These are phyloP conservation scores for Annulohypoxylon bovei DNA, from an alignment of 495 filamentous ascomycete genomes.

Conservation along the genomic window DNA sequence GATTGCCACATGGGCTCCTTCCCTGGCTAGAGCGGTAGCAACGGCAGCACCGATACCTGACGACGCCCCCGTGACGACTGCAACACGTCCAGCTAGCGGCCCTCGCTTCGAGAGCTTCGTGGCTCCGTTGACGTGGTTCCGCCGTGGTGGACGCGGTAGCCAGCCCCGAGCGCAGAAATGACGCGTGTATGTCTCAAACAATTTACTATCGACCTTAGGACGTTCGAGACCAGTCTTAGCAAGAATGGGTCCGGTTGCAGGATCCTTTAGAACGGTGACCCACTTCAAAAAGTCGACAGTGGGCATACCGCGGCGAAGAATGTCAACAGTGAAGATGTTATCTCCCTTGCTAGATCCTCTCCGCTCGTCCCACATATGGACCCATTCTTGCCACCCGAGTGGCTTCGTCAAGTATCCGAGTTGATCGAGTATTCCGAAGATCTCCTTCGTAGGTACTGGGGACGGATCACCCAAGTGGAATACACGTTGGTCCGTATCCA, in stretches of 20 bases:
- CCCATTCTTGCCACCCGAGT: constrained; percentile 71
- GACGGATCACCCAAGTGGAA: constrained; percentile 75
- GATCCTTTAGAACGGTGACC: constrained; percentile 70
- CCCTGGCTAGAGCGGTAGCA: constrained; percentile 53
- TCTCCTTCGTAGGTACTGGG: constrained; percentile 62
- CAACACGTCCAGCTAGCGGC: constrained; percentile 62
- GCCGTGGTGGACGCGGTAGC: constrained; percentile 64
- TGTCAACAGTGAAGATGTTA: constrained; percentile 73
- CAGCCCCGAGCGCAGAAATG: constrained; percentile 77
- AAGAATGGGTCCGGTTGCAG: constrained; percentile 64
- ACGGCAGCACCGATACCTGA: constrained; percentile 66
- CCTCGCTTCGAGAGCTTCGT: constrained; percentile 54
- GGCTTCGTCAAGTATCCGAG: constrained; percentile 71
- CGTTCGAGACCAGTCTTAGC: constrained; percentile 59
- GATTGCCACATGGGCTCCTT: constrained; percentile 70
- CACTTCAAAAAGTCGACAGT: constrained; percentile 62
- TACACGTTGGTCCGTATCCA: constrained; percentile 61
- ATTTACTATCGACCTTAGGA: constrained; percentile 66
- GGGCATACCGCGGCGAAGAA: constrained; percentile 72
- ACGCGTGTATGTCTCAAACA: constrained; percentile 72
- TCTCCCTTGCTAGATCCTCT: constrained; percentile 65
- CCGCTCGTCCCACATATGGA: constrained; percentile 68
- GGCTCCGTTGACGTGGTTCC: constrained; percentile 50
- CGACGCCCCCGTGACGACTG: constrained; percentile 64
- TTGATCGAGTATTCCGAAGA: constrained; percentile 65